Percentiles rank a stretch among this genome's conserved stretches.
phyloP scores from a whole-genome alignment of 1,284 basidiomycete genomes.

The Athelia sp. region DNA sequence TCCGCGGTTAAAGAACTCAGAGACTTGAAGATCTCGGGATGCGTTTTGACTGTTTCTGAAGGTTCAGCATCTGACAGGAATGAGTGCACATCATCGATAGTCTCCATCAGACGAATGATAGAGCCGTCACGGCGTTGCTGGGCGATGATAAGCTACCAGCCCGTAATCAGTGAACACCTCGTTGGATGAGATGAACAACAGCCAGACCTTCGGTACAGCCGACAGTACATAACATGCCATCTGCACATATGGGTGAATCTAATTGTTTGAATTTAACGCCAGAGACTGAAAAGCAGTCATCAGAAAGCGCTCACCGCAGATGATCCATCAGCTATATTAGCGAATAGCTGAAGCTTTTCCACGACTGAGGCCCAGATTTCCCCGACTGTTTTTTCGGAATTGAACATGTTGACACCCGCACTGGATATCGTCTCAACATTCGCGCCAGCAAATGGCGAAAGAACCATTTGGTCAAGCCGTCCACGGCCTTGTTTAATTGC shows the following conservation, averaged over 20 bases:
- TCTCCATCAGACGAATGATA: neutral
- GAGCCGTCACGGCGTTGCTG: neutral
- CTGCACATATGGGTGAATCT: neutral
- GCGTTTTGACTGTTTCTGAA: constrained; percentile 4
- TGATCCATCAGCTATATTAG: neutral
- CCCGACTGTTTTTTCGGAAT: no score
- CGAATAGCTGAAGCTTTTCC: neutral
- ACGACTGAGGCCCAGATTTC: neutral
- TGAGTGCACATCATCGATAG: neutral
- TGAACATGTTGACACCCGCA: no score
- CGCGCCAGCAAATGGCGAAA: no score
- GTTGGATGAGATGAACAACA: neutral
- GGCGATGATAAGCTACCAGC: neutral
- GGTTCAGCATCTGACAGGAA: neutral
- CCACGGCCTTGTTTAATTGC: no score
- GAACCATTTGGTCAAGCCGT: no score
- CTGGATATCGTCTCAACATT: no score
- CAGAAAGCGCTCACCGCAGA: neutral
- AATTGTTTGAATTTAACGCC: neutral
- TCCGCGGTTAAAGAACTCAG: constrained; percentile 9
- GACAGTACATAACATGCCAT: neutral
- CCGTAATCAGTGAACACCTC: neutral
- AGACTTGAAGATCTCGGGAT: constrained; percentile 6
- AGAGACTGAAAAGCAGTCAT: neutral
- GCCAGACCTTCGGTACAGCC: neutral